Evolutionary conservation across 2,329 filamentous ascomycete genomes (phyloP).

Genomic region (Botrytis galanthina): DNA sequence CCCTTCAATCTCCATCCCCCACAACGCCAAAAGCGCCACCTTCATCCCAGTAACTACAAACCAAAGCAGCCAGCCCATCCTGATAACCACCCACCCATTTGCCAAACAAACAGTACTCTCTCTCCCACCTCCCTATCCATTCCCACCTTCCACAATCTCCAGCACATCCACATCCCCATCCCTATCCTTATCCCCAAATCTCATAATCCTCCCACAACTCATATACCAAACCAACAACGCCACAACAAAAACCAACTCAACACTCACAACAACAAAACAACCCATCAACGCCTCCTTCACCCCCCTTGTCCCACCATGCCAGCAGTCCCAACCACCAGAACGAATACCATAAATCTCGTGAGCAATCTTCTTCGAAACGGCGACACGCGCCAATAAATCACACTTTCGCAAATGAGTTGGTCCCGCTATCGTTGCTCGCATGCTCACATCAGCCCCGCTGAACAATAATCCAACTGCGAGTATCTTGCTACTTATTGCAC

Average conservation of each 20-base stretch:
- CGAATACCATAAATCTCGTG: conserved; percentile 75
- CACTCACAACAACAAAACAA: conserved; percentile 71
- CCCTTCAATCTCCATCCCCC: conserved; percentile 44
- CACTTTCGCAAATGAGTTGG: conserved; percentile 86
- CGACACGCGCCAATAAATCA: conserved; percentile 67
- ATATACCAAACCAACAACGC: conserved; percentile 84
- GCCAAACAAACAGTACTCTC: conserved; percentile 51
- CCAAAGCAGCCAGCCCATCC: conserved; percentile 63
- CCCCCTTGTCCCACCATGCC: conserved; percentile 66
- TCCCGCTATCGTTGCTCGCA: conserved; percentile 82
- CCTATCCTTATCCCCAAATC: conserved; percentile 34
- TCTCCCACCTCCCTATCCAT: conserved; percentile 27
- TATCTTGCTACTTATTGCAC: conserved; percentile 41
- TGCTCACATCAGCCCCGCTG: conserved; percentile 75
- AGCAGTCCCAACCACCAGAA: conserved; percentile 77
- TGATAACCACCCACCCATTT: conserved; percentile 63
- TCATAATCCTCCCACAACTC: conserved; percentile 75
- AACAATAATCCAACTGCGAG: conserved; percentile 78
- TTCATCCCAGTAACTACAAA: conserved; percentile 73
- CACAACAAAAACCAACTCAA: conserved; percentile 77
- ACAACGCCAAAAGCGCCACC: conserved; percentile 65
- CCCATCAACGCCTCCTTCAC: conserved; percentile 69
- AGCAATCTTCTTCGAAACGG: conserved; percentile 77
- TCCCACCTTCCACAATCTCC: not conserved
- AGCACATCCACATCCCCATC: conserved; percentile 16